Evolutionary conservation across 345 rosid genomes (phyloP).

Genomic region (Arabis alpina): DNA sequence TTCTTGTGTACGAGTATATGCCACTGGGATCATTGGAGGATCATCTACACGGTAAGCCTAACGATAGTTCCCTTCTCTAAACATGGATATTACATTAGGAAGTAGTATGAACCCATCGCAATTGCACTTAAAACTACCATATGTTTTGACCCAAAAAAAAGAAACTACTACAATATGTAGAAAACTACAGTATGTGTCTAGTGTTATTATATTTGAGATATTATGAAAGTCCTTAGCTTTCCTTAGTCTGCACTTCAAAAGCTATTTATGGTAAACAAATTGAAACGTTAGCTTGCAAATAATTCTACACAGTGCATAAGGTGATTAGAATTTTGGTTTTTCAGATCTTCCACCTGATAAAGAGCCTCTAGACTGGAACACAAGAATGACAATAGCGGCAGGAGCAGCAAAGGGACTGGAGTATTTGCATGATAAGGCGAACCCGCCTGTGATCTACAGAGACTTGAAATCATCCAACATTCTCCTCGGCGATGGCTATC

Average conservation of each 20-base stretch:
- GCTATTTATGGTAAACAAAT: not conserved
- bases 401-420: conserved; percentile 99
- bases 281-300: not conserved
- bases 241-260: conserved; percentile 3
- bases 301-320: conserved; percentile 9
- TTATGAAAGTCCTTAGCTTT: conserved; percentile 2
- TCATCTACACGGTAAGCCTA: conserved; percentile 83
- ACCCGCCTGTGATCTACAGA: conserved; percentile 96
- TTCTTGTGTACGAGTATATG: conserved; percentile 96
- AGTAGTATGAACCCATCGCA: not conserved
- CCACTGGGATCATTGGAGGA: conserved; percentile 94
- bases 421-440: conserved; percentile 93
- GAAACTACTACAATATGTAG: too few relatives aligned
- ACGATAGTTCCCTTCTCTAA: not conserved
- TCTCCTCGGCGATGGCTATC: conserved; percentile 87
- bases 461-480: conserved; percentile 96
- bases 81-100: conserved; percentile 5
- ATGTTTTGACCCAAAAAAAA: not conserved
- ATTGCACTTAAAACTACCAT: not conserved
- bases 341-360: conserved; percentile 83
- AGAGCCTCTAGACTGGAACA: conserved; percentile 94
- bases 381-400: conserved; percentile 97
- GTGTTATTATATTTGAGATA: conserved; percentile 6
- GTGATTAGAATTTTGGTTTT: not conserved
- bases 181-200: conserved; percentile 8